Percentiles rank a stretch among this genome's conserved stretches.
phyloP scores from a whole-genome alignment of 1,284 basidiomycete species.

The Hortiboletus rubellus region DNA sequence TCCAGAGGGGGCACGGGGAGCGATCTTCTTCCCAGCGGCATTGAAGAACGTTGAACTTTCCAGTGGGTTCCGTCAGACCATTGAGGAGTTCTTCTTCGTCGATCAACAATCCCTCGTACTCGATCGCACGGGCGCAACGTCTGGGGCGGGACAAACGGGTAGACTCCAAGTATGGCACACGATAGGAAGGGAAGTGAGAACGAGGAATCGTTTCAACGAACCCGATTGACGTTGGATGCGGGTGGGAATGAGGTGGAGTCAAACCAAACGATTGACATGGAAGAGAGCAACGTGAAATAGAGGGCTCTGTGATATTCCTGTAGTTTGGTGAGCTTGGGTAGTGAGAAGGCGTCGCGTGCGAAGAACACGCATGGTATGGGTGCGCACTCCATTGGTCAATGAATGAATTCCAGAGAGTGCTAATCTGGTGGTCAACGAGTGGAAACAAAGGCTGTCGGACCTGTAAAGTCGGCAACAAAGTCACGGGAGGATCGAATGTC shows the following conservation, averaged over 20 bases:
- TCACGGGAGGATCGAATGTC: background rate
- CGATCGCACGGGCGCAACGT: no score
- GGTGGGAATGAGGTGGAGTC: background rate
- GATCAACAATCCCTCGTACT: slow-evolving; percentile 4
- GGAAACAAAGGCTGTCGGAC: background rate
- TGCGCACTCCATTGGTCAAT: background rate
- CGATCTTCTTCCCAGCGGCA: slow-evolving; percentile 16
- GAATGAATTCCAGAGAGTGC: background rate
- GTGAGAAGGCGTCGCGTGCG: background rate
- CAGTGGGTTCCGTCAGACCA: slow-evolving; percentile 1
- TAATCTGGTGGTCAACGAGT: background rate
- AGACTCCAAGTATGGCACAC: background rate
- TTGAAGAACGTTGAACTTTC: slow-evolving; percentile 4
- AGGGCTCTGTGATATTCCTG: background rate
- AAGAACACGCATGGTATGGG: background rate
- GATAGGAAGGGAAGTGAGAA: background rate
- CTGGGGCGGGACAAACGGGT: no score
- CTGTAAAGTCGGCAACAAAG: background rate
- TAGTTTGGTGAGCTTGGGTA: background rate
- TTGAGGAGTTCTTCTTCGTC: slow-evolving; percentile 18
- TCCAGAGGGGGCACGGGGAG: slow-evolving; percentile 17
- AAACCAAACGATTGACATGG: background rate
- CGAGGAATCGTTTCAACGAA: background rate
- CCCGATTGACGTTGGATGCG: no score
- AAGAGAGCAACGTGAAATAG: background rate